phyloP scores from a whole-genome alignment of 768 basidiomycete species.

The Termitomyces sp. region DNA sequence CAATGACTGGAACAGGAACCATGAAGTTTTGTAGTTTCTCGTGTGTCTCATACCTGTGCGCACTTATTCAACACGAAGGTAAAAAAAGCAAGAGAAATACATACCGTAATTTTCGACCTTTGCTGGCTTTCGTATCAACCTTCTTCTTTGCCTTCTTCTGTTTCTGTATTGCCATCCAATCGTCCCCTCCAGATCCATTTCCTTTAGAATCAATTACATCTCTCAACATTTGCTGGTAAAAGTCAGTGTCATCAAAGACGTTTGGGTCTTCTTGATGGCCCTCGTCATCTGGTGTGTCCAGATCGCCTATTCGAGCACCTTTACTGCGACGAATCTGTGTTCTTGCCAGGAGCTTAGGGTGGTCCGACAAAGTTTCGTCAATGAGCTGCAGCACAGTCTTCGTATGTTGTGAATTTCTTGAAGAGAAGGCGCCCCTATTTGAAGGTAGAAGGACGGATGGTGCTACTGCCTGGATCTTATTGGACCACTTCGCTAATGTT shows the following conservation, averaged over 20 bases:
- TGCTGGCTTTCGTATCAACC: constrained; percentile 95
- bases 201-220: constrained; percentile 82
- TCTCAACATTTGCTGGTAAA: constrained; percentile 88
- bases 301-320: constrained; percentile 36
- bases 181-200: constrained; percentile 39
- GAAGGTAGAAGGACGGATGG: constrained; percentile 70
- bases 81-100: constrained; percentile 18
- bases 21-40: constrained; percentile 97
- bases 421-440: constrained; percentile 66
- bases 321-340: constrained; percentile 58
- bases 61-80: neutral
- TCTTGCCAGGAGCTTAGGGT: constrained; percentile 54
- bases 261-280: constrained; percentile 38
- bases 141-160: constrained; percentile 76
- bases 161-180: constrained; percentile 65
- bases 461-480: constrained; percentile 91
- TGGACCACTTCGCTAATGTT: constrained; percentile 91
- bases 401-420: constrained; percentile 46
- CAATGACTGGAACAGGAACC: constrained; percentile 73
- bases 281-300: constrained; percentile 27
- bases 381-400: constrained; percentile 75
- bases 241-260: constrained; percentile 86
- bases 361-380: constrained; percentile 65
- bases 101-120: constrained; percentile 88
- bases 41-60: constrained; percentile 79